Conservation (phyloP, 2,329 filamentous ascomycete genomes). For the Myriosclerotinia scirpicola region DNA sequence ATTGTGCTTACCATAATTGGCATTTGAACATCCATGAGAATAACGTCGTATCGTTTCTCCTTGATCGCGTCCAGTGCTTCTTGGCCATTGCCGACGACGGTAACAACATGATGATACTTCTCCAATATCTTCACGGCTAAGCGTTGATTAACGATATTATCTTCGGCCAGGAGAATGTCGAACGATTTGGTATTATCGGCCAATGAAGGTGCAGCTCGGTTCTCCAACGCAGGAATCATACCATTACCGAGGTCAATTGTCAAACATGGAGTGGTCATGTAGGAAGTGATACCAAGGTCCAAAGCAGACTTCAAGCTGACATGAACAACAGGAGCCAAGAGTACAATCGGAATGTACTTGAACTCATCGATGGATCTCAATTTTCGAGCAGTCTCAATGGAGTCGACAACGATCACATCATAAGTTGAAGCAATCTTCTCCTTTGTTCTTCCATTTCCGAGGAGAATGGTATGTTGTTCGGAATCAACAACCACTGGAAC, state of each 20-base stretch:
- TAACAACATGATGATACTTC: conserved; percentile 91
- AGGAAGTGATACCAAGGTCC: conserved; percentile 95
- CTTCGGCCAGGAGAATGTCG: conserved; percentile 91
- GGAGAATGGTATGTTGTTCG: conserved; percentile 63
- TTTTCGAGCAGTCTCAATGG: conserved; percentile 83
- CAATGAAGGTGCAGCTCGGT: conserved; percentile 83
- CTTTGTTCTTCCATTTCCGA: conserved; percentile 50
- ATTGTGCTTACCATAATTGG: conserved; percentile 81
- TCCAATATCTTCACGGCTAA: conserved; percentile 95
- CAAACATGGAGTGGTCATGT: conserved; percentile 96
- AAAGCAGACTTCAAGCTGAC: conserved; percentile 91
- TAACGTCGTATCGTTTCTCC: conserved; percentile 89
- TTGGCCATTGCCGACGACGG: conserved; percentile 90
- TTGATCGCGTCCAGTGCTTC: conserved; percentile 93
- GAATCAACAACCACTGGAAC: conserved; percentile 81
- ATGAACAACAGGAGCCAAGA: conserved; percentile 83
- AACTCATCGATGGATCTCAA: conserved; percentile 88
- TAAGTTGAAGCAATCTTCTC: conserved; percentile 53
- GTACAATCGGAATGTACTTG: conserved; percentile 95
- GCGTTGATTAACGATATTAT: conserved; percentile 96
- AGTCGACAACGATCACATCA: conserved; percentile 95
- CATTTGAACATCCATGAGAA: conserved; percentile 99
- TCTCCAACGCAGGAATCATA: conserved; percentile 92
- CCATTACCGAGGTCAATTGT: conserved; percentile 94
- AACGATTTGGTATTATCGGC: conserved; percentile 95